Percentiles rank a stretch among this genome's conserved stretches.
These are phyloP conservation scores for Boletus pseudopeckii DNA, from an alignment of 768 basidiomycete species.

Conservation along the genomic window DNA sequence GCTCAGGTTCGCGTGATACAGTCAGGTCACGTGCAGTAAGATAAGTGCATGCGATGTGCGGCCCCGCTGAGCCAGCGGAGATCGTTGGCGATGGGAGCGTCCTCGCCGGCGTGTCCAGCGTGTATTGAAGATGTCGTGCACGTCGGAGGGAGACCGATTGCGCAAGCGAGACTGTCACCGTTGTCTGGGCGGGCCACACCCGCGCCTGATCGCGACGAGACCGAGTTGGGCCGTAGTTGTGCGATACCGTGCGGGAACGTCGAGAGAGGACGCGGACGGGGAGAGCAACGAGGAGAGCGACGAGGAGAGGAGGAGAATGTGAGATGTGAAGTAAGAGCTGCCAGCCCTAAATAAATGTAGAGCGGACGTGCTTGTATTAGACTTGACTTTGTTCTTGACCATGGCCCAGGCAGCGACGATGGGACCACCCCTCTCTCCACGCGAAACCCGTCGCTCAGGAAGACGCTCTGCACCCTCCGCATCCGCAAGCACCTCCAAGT, in stretches of 20 bases:
- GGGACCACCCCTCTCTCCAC: conserved; percentile 75
- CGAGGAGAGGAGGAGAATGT: neutral
- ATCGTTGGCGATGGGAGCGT: conserved; percentile 13
- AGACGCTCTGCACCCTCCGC: conserved; percentile 66
- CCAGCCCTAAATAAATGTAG: conserved; percentile 38
- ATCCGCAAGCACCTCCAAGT: conserved; percentile 67
- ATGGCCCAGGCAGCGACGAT: conserved; percentile 69
- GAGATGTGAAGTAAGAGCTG: conserved; percentile 18
- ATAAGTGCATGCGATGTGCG: conserved; percentile 20
- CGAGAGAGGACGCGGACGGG: neutral
- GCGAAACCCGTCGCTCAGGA: conserved; percentile 76
- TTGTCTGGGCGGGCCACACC: neutral
- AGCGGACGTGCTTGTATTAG: conserved; percentile 1
- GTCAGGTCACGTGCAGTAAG: conserved; percentile 25
- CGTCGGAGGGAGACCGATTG: conserved; percentile 2
- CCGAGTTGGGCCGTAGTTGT: neutral
- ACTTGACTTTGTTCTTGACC: conserved; percentile 11
- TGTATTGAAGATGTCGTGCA: neutral
- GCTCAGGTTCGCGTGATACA: conserved; percentile 7
- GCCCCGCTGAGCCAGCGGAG: neutral
- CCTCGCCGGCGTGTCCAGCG: conserved; percentile 4
- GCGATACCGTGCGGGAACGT: neutral
- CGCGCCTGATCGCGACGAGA: conserved; percentile 20
- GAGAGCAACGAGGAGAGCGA: neutral
- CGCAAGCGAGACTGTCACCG: neutral